These are phyloP conservation scores for Chrysanthemum seticuspe DNA, from an alignment of 129 eudicot genomes.

Conservation along the genomic window DNA sequence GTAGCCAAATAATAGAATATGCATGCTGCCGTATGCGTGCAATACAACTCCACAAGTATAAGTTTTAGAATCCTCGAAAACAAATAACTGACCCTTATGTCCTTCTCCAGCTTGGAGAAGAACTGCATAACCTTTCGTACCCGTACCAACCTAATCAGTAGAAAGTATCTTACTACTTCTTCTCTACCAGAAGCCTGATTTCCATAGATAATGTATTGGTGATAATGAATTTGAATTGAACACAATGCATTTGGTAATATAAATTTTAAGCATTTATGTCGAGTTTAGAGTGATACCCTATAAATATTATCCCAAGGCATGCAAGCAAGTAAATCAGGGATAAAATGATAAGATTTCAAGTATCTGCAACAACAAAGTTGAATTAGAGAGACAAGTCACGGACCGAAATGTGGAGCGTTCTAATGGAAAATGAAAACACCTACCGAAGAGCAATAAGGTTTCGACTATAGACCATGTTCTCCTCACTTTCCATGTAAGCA, in stretches of 20 bases:
- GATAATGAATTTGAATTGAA: neutral
- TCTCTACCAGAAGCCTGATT: conserved; percentile 46
- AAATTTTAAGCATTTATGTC: conserved; percentile 24
- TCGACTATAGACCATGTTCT: conserved; percentile 51
- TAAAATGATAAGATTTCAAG: neutral
- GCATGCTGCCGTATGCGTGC: conserved; percentile 86
- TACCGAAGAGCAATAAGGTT: conserved; percentile 53
- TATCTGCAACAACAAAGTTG: neutral
- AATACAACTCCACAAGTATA: conserved; percentile 55
- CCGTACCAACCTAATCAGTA: conserved; percentile 61
- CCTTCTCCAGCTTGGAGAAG: conserved; percentile 22
- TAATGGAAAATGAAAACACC: neutral
- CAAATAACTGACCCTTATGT: conserved; percentile 56
- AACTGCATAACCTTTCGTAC: conserved; percentile 45
- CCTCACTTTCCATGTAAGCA: conserved; percentile 66
- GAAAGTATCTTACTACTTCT: conserved; percentile 60
- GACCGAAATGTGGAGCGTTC: conserved; percentile 35
- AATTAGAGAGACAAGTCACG: neutral
- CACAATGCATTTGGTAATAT: conserved; percentile 20
- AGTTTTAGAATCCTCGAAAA: conserved; percentile 65
- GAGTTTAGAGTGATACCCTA: neutral
- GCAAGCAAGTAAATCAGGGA: neutral
- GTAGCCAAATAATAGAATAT: conserved; percentile 73
- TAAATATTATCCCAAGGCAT: conserved; percentile 6
- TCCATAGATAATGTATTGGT: neutral